Evolutionary conservation across 805 yeast genomes (phyloP).

Genomic region (Teunomyces atbi): DNA sequence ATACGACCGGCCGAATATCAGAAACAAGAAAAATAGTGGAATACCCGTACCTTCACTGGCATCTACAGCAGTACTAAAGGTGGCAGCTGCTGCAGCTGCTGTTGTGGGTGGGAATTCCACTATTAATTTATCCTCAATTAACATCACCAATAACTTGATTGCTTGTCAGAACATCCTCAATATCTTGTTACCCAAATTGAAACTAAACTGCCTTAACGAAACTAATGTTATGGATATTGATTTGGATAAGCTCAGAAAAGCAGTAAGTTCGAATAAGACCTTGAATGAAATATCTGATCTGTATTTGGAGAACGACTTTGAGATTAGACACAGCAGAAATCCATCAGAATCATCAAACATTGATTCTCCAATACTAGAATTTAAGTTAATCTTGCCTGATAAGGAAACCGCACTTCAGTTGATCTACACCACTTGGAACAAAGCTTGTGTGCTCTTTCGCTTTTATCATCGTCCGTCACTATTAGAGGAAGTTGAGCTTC

Average conservation of each 20-base stretch:
- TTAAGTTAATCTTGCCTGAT: constrained; percentile 70
- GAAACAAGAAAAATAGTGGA: constrained; percentile 44
- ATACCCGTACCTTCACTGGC: constrained; percentile 26
- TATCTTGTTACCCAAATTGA: constrained; percentile 34
- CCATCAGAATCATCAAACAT: constrained; percentile 20
- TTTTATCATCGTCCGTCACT: constrained; percentile 86
- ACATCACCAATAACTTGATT: constrained; percentile 18
- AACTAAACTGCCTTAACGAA: constrained; percentile 34
- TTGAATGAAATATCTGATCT: constrained; percentile 18
- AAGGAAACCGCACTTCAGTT: constrained; percentile 68
- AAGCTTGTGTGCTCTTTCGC: constrained; percentile 80
- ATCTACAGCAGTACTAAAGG: constrained; percentile 17
- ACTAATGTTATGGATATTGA: constrained; percentile 25
- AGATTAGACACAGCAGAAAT: constrained; percentile 10
- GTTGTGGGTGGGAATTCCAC: constrained; percentile 14
- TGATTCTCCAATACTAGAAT: constrained; percentile 39
- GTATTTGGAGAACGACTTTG: constrained; percentile 1
- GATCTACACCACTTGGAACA: constrained; percentile 76
- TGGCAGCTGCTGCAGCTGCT: constrained; percentile 14
- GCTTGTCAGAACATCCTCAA: constrained; percentile 35
- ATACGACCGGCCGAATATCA: constrained; percentile 71
- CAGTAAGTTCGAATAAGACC: constrained; percentile 12
- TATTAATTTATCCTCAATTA: constrained; percentile 7
- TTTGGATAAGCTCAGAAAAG: constrained; percentile 30
- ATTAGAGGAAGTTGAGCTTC: constrained; percentile 66